These are phyloP conservation scores for Carex kokanica DNA, from an alignment of 176 grass and related monocot genomes.

Conservation along the genomic window DNA sequence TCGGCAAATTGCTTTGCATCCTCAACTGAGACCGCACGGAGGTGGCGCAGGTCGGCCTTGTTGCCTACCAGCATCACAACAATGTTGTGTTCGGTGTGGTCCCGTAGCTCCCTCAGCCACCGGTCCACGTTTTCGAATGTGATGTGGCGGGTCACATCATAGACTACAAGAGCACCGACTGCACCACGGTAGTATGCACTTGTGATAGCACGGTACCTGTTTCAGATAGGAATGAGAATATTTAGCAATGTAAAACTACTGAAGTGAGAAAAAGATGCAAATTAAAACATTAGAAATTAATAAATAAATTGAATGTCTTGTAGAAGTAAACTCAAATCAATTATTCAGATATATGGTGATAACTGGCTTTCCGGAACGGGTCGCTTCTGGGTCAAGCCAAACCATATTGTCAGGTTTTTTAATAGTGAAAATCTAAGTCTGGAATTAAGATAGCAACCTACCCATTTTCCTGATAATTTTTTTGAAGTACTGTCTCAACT, in stretches of 20 bases:
- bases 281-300: not conserved
- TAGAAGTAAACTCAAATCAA: not conserved
- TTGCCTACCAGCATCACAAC: constrained; percentile 44
- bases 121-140: constrained; percentile 40
- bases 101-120: constrained; percentile 35
- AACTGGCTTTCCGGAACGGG: not conserved
- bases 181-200: constrained; percentile 46
- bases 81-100: constrained; percentile 40
- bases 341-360: not conserved
- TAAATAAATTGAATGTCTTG: not conserved
- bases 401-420: not conserved
- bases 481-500: not conserved
- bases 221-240: not conserved
- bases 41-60: constrained; percentile 39
- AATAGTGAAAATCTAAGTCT: not conserved
- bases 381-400: not conserved
- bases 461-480: not conserved
- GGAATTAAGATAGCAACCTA: not conserved
- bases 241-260: not conserved
- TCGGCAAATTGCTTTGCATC: constrained; percentile 37
- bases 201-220: constrained; percentile 44
- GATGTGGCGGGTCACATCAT: constrained; percentile 38
- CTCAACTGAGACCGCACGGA: constrained; percentile 33
- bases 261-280: not conserved
- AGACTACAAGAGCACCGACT: constrained; percentile 40